A percentile compares a stretch with the other conserved stretches of the same genome.
phyloP scores from a whole-genome alignment of 495 filamentous ascomycete genomes.

The Neurospora intermedia region DNA sequence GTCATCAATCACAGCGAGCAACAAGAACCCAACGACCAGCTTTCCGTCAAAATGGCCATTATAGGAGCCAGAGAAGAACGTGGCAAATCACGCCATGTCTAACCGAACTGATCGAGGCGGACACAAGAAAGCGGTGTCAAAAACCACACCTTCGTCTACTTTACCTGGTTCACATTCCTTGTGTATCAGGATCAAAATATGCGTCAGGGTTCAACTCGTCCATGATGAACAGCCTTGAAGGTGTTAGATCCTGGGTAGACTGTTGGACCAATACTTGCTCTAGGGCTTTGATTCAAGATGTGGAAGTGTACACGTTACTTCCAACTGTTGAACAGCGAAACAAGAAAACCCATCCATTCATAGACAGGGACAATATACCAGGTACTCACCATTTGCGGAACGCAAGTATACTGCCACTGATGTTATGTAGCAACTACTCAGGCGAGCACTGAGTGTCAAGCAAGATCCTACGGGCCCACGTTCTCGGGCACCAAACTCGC shows the following conservation, averaged over 20 bases:
- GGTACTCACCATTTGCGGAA: too few species aligned
- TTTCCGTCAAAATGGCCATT: constrained; percentile 11
- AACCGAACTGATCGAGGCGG: constrained; percentile 36
- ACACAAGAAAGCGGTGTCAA: constrained; percentile 47
- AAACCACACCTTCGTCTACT: constrained; percentile 52
- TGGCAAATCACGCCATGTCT: constrained; percentile 23
- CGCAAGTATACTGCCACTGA: too few species aligned
- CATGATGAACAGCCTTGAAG: constrained; percentile 56
- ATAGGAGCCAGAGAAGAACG: constrained; percentile 17
- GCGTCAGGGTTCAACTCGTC: constrained; percentile 56
- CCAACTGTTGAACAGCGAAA: too few species aligned
- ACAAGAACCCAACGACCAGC: not conserved
- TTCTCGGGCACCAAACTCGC: too few species aligned
- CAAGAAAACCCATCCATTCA: too few species aligned
- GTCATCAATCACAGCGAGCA: not conserved
- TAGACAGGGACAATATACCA: too few species aligned
- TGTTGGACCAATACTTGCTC: constrained; percentile 8
- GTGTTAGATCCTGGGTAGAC: constrained; percentile 43
- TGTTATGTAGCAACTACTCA: too few species aligned
- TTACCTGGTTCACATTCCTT: constrained; percentile 54
- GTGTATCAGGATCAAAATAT: constrained; percentile 55
- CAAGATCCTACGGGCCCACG: too few species aligned
- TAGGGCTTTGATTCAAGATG: too few species aligned
- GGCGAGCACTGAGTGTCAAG: too few species aligned
- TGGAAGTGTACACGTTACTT: too few species aligned